phyloP scores from a whole-genome alignment of 192 early-diverging fungal species.

The Funneliformis mosseae region DNA sequence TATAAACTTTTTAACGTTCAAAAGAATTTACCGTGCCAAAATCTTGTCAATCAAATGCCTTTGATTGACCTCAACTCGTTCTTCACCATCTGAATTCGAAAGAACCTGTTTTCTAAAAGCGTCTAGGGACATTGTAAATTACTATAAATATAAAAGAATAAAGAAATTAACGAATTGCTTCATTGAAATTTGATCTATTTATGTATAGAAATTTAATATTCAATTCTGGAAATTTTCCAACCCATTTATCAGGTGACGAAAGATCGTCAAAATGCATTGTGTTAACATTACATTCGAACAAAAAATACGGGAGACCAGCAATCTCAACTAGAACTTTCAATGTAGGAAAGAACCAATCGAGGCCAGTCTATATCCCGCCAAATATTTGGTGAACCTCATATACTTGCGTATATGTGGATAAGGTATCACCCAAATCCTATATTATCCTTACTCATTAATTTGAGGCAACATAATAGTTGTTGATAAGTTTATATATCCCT shows the following conservation, averaged over 20 bases:
- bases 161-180: too few relatives aligned
- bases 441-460: conserved; percentile 38
- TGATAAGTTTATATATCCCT: neutral
- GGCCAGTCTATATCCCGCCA: conserved; percentile 19
- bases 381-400: conserved; percentile 30
- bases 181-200: too few relatives aligned
- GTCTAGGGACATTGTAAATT: conserved; percentile 38
- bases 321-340: neutral
- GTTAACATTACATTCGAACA: too few relatives aligned
- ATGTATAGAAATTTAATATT: too few relatives aligned
- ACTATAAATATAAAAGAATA: too few relatives aligned
- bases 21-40: conserved; percentile 60
- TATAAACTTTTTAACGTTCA: neutral
- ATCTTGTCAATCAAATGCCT: conserved; percentile 92
- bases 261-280: too few relatives aligned
- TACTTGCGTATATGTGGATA: conserved; percentile 6
- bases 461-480: neutral
- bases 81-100: conserved; percentile 55
- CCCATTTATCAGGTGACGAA: too few relatives aligned
- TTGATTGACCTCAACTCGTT: conserved; percentile 79
- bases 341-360: neutral
- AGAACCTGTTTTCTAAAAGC: conserved; percentile 50
- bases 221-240: too few relatives aligned
- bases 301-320: conserved; percentile 26
- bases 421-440: conserved; percentile 37